Base-by-base conservation (phyloP, 129 eudicot genomes). In the Arctium lappa region DNA sequence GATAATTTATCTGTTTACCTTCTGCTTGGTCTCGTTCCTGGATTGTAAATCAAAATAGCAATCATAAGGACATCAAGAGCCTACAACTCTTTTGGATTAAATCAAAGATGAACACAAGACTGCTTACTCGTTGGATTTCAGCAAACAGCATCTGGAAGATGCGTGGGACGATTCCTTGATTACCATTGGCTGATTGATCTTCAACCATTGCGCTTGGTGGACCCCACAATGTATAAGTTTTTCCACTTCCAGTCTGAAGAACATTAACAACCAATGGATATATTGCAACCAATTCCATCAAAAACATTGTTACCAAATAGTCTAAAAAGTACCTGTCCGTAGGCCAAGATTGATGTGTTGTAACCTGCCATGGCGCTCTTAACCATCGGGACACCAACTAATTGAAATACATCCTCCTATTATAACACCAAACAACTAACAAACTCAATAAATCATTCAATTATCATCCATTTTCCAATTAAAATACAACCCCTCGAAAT, bases 221-320 rank as follows among this genome's bases (percentile, higher is more conserved):
- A 73, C 99, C 99, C 99, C 99, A 96, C 89, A 96, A 80, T 39
- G 97, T 93, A 92, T 91, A 96, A 33, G 98, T 91, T 85, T 96
- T 96, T 44, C 99, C 98, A 84, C 98, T 91, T 74, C 98, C 99
- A 75, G 98, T 90, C 99, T 96, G 79, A 63, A 85, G 62, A 68
- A 80, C 18, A 91, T 34, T 33, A 79, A 53, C 48, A 56, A 22
- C 46, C 63, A 81, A 10, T 75, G 8, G 42, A 40, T 48, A 56
- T 38, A 78, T 22, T 31, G 22, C 48, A 85, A 79, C 34, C 56
- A 71, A 30, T 53, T 37, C 29, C 44, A 32, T 40, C 6, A 3
- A 31, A 37, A 75, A 13, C 8, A 12, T 1, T 69, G 34, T 48
- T 27, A 46, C 48, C 27, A 73, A n/a, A 37, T 8, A 18, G 11